Evolutionary conservation across 768 basidiomycete species (phyloP).

Genomic region (Suillus spraguei): DNA sequence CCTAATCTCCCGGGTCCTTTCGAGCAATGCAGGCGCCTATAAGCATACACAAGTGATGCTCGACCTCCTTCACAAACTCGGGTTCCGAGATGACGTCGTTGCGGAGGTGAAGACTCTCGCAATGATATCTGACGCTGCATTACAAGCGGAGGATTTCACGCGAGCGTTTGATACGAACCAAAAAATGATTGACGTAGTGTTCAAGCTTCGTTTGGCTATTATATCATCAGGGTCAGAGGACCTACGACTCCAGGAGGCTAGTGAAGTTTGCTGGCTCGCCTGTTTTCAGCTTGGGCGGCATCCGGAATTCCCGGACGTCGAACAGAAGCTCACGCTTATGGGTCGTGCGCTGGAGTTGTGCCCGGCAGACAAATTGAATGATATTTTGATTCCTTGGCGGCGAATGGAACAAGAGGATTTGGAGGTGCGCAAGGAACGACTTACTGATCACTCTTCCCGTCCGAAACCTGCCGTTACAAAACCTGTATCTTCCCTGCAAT

Average conservation of each 20-base stretch:
- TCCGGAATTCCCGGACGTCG: constrained; percentile 68
- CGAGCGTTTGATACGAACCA: constrained; percentile 73
- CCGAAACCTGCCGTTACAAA: constrained; percentile 30
- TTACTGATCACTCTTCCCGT: constrained; percentile 27
- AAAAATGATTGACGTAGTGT: constrained; percentile 67
- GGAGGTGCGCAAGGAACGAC: constrained; percentile 47
- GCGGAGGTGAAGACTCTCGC: constrained; percentile 83
- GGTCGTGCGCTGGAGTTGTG: constrained; percentile 87
- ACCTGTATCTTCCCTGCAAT: constrained; percentile 56
- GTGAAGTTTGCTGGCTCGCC: constrained; percentile 87
- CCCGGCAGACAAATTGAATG: constrained; percentile 76
- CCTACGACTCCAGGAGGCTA: constrained; percentile 54
- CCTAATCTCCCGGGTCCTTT: constrained; percentile 85
- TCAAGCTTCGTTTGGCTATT: constrained; percentile 44
- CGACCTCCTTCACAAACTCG: constrained; percentile 88
- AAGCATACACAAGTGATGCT: constrained; percentile 91
- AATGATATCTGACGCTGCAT: constrained; percentile 89
- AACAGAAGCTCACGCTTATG: constrained; percentile 69
- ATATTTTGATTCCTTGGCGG: constrained; percentile 80
- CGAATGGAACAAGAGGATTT: constrained; percentile 70
- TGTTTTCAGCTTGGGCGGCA: constrained; percentile 89
- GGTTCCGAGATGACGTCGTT: constrained; percentile 67
- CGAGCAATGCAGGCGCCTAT: constrained; percentile 84
- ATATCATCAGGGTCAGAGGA: constrained; percentile 35
- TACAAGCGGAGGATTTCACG: constrained; percentile 78